Base-by-base conservation (phyloP, 768 basidiomycete genomes). In the Boletus insuetus region DNA sequence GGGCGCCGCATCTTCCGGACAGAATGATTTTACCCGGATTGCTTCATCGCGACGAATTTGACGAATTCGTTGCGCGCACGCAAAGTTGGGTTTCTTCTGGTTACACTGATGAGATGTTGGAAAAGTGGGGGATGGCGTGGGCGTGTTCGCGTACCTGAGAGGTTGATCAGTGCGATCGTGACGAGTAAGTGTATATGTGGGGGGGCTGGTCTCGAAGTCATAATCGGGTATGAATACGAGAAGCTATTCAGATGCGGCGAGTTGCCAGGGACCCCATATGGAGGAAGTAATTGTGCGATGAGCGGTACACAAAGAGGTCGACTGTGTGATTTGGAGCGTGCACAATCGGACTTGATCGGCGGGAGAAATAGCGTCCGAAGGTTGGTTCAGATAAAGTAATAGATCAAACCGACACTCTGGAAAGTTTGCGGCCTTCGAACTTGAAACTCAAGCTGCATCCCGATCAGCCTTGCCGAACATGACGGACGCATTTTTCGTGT, bases 341-440 rank as follows among this genome's bases (percentile, higher is more conserved):
- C 54, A 34, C 59, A 61, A 71, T 71, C 65, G 69, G 68, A 71
- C 52, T 67, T 67, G 69, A 70, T 69, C 60, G 68, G 68, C 69
- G 69, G 60, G 54, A 56, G 66, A 65, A 64, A 72, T 54, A 58
- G n/a, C 60, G 54, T 53, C 58, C 66, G 56, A 67, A 62, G 41
- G 46, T 39, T 43, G 53, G 39, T 41, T 38, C 53, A 65, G 61
- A 68, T 68, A 66, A 70, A 72, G 64, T 70, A 59, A 66, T 47
- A 55, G 70, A 69, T 72, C 60, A 66, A 47, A 48, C 69, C 64
- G 47, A 60, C 16, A 1, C 5, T 13, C 0, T 46, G 68, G 70
- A 60, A 72, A 40, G 68, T 70, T 69, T 67, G 61, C 56, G 61
- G 61, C 8, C 63, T 64, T 61, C 55, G 60, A 66, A 66, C 58